Conservation (phyloP, 2,329 filamentous ascomycete genomes). For the Nothomitra cinnamomea region DNA sequence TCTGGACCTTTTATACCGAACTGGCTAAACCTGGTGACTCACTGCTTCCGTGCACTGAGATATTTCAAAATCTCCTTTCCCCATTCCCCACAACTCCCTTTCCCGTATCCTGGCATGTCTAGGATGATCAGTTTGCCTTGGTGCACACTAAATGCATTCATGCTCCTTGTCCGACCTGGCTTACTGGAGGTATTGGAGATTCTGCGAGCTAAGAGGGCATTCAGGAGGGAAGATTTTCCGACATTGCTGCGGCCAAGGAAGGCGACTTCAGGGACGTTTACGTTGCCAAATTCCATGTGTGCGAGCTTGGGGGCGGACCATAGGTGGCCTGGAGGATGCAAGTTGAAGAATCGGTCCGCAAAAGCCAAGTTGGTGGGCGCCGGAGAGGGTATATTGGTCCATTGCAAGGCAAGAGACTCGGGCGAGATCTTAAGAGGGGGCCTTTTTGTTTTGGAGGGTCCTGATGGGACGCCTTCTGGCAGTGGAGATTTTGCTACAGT, state of each 20-base stretch:
- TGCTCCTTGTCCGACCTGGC: conserved; percentile 43
- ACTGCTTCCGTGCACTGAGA: conserved; percentile 42
- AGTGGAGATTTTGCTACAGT: not conserved
- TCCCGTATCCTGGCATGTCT: conserved; percentile 57
- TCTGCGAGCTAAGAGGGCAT: conserved; percentile 37
- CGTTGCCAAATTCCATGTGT: conserved; percentile 9
- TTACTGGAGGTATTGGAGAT: conserved; percentile 40
- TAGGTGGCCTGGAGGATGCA: conserved; percentile 34
- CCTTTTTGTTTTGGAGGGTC: too few relatives aligned
- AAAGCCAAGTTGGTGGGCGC: conserved; percentile 21
- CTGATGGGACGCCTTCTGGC: not conserved
- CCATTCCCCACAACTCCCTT: conserved; percentile 43
- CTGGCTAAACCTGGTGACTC: conserved; percentile 12
- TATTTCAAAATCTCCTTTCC: conserved; percentile 53
- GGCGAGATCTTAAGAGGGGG: not conserved
- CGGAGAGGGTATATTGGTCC: conserved; percentile 10
- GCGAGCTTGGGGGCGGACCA: conserved; percentile 45
- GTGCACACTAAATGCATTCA: conserved; percentile 47
- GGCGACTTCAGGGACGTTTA: conserved; percentile 43
- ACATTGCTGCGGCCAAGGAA: conserved; percentile 57
- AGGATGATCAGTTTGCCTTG: conserved; percentile 38
- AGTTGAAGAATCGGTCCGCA: conserved; percentile 28
- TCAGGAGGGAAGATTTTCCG: conserved; percentile 50
- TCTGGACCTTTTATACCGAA: not conserved
- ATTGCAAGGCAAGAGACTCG: not conserved